A percentile compares a stretch with the other conserved stretches of the same genome.
Evolutionary conservation across 352 stramenopile genomes (phyloP).

Genomic region (Aphanomyces euteiches): DNA sequence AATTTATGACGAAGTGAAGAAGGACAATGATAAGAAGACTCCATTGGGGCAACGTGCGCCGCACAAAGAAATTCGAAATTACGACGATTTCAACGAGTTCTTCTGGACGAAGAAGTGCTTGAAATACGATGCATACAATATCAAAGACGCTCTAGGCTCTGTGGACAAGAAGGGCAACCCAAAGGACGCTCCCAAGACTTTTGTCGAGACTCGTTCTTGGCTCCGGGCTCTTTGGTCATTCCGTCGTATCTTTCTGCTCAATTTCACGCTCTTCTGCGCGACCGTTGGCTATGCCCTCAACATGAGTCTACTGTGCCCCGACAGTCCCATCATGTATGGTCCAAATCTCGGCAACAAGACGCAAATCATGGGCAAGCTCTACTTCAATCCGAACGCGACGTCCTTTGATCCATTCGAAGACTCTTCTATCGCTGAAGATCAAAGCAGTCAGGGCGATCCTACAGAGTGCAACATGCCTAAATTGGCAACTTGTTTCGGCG

Average conservation of each 20-base stretch:
- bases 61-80: conserved; percentile 75
- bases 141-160: conserved; percentile 62
- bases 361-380: not conserved
- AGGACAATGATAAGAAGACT: conserved; percentile 36
- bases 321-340: conserved; percentile 70
- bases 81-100: conserved; percentile 86
- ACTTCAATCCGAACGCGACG: not conserved
- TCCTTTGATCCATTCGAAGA: not conserved
- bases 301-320: conserved; percentile 69
- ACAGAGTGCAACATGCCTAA: conserved; percentile 54
- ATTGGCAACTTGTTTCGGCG: conserved; percentile 63
- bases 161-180: conserved; percentile 73
- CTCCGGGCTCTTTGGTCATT: conserved; percentile 69
- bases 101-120: conserved; percentile 85
- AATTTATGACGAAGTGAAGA: conserved; percentile 26
- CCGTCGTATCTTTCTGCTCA: conserved; percentile 76
- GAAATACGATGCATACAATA: conserved; percentile 64
- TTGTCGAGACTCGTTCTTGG: conserved; percentile 72
- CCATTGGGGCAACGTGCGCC: conserved; percentile 60
- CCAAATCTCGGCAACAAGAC: conserved; percentile 36
- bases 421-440: too few species aligned
- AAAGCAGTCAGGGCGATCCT: too few species aligned
- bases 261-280: conserved; percentile 65
- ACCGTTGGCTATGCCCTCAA: conserved; percentile 64
- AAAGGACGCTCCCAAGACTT: conserved; percentile 80